Base-by-base conservation (phyloP, 495 filamentous ascomycete genomes). In the Staphylotrichum tortipilum region DNA sequence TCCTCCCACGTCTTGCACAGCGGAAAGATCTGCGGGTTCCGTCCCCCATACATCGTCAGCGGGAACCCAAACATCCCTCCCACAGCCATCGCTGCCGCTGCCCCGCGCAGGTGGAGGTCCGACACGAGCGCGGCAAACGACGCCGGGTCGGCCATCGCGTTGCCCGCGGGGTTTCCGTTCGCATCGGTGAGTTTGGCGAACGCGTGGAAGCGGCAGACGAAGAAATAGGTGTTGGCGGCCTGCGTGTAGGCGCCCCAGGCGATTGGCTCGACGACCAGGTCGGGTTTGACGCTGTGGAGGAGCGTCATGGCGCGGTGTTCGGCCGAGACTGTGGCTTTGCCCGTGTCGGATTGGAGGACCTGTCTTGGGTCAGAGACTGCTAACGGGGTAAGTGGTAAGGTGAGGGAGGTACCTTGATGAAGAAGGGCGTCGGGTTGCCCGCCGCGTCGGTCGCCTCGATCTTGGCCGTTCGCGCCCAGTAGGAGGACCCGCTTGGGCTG, bases 381-480 rank as follows among this genome's bases (percentile, higher is more conserved):
- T n/a, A n/a, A n/a, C 23, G 7, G 18, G 5, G 6, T 12, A 19
- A 37, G 31, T 34, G 26, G 26, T 10, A 28, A 10, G 26, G 26
- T 28, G 26, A 28, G 26, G 6, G n/a, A 9, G n/a, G 5, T 34
- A 34, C 31, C 35, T 49, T 49, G 22, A 49, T 17, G 22, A 49
- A 49, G 15, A 38, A 49, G 7, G 33, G 33, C 10, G 33, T 38
- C 17, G 18, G 34, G 12, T 40, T 14, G 1, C 35, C 34, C 19
- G 19, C 22, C 14, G 15, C 44, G n/a, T 49, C 35, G 2, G 23
- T 18, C 2, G 46, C 46, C 3, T 38, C 33, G 34, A 49, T 49
- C 35, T 49, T 39, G n/a, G 46, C 46, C 3, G 46, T 39, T 10
- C 46, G 35, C 3, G 46, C 46, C 46, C 46, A 49, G 35, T 49